Evolutionary conservation across 2,329 filamentous ascomycete species (phyloP), one percentile per base, ranked within the genome.

Genomic region (Cladosporium oxysporum): DNA sequence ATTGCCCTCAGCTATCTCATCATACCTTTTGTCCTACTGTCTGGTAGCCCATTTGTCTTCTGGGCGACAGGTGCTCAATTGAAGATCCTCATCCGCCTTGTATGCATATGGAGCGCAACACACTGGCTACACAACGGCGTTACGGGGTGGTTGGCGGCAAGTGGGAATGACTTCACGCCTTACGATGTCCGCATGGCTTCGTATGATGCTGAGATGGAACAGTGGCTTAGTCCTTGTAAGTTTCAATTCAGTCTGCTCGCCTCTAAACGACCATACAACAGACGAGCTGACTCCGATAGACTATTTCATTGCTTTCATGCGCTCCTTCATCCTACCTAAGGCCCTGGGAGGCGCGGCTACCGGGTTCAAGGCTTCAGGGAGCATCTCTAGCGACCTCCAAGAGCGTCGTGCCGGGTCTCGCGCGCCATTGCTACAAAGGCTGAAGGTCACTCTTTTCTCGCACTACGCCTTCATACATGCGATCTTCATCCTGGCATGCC

Each of bases 111-210:
- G 65, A 55, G 58, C 29, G 41, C 61, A n/a, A 59, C 61, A 21
- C 67, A 67, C 18, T 68, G 67, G 67, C 26, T 64, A 29, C 67
- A 68, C 35, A 66, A 68, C 16, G 67, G 50, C 8, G 37, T 66
- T 3, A 67, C 67, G 65, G 65, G 65, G 6, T 14, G 64, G 5
- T 11, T 68, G 23, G 61, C 65, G 3, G 53, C 61, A 3, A 28
- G 62, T 5, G 67, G 62, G 2, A 65, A 65, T 29, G 65, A 61
- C 5, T 52, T 63, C 12, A 76, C 82, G 2, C 80, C 84, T 4
- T 84, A 84, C 68, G 83, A 87, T 74, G 78, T 88, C 31, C 88
- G 86, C 85, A 88, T 88, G 85, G 82, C 85, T 7, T 85, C 86
- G 0, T 88, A 87, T 75, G 85, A 87, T 67, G 63, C 76, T 87